phyloP scores from a whole-genome alignment of 2,329 filamentous ascomycete species.

The Emydomyces testavorans region DNA sequence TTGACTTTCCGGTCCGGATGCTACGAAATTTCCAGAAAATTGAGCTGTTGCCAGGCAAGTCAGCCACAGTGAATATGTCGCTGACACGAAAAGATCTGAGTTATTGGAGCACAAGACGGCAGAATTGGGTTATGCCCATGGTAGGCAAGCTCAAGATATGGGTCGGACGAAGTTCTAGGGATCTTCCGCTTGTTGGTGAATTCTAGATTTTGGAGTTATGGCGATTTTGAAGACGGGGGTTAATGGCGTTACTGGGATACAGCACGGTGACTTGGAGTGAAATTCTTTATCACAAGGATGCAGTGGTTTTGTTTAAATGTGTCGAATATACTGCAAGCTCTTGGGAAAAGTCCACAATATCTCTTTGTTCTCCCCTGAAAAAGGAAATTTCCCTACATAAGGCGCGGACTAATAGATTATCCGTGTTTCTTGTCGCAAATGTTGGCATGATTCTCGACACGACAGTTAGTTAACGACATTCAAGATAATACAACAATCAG shows the following conservation, averaged over 20 bases:
- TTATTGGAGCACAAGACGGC: conserved; percentile 27
- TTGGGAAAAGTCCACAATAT: no score
- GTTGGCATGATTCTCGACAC: neutral
- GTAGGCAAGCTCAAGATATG: conserved; percentile 19
- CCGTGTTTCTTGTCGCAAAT: no score
- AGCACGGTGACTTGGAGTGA: no score
- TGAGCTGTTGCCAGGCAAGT: conserved; percentile 33
- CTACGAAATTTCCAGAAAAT: conserved; percentile 46
- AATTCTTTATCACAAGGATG: no score
- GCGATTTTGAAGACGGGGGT: neutral
- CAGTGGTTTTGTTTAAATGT: no score
- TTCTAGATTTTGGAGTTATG: conserved; percentile 10
- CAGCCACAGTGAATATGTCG: conserved; percentile 34
- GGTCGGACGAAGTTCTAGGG: conserved; percentile 22
- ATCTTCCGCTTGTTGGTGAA: conserved; percentile 17
- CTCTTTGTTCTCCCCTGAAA: no score
- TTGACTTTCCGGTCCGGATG: conserved; percentile 26
- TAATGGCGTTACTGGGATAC: neutral
- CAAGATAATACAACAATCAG: no score
- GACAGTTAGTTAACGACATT: no score
- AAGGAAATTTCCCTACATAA: no score
- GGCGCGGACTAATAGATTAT: no score
- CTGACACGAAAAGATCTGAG: conserved; percentile 33
- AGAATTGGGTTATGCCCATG: conserved; percentile 28
- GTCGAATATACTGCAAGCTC: no score